phyloP scores from a whole-genome alignment of 2,329 filamentous ascomycete species.

The Aspergillus felis region DNA sequence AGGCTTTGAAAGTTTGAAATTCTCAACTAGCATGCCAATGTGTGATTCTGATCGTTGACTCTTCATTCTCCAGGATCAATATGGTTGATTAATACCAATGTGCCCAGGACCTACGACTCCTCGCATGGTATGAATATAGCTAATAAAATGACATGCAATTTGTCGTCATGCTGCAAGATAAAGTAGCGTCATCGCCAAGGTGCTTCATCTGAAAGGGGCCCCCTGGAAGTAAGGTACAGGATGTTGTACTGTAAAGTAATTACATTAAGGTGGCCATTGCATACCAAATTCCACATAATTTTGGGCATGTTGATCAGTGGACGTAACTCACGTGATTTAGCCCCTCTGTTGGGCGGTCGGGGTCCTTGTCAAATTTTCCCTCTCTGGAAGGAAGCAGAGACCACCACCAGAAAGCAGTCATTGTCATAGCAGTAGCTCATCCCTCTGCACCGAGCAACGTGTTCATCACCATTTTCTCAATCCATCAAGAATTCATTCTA shows the following conservation, averaged over 20 bases:
- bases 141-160: not conserved
- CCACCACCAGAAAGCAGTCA: not conserved
- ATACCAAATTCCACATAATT: not conserved
- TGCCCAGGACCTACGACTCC: no score
- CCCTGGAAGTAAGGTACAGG: no score
- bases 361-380: not conserved
- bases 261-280: not conserved
- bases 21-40: not conserved
- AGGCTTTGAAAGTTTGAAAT: not conserved
- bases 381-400: not conserved
- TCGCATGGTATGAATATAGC: not conserved
- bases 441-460: conserved; percentile 1
- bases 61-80: not conserved
- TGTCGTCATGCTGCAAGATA: not conserved
- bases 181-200: not conserved
- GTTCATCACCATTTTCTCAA: not conserved
- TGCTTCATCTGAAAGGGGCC: not conserved
- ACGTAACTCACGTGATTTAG: not conserved
- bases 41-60: not conserved
- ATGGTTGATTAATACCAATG: not conserved
- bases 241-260: not conserved
- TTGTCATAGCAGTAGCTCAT: not conserved
- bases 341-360: not conserved
- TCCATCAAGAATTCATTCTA: not conserved
- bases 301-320: not conserved